Evolutionary conservation across 225 moss, liverwort and hornwort species (phyloP).

Genomic region (Marchantia polymorpha): DNA sequence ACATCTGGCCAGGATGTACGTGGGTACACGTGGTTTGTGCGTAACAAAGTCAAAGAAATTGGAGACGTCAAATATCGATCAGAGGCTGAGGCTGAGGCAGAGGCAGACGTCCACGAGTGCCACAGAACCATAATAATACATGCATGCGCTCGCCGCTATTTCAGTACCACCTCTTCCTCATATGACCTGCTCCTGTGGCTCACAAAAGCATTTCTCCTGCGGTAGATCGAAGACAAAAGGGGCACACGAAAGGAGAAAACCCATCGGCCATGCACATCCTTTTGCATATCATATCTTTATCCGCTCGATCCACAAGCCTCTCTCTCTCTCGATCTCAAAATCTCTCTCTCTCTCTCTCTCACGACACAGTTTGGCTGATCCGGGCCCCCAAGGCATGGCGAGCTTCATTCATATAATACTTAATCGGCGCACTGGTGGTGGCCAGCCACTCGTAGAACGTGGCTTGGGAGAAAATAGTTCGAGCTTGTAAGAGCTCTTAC

Average conservation of each 20-base stretch:
- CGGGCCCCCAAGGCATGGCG: not conserved
- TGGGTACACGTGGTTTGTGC: too few relatives aligned
- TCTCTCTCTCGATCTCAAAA: not conserved
- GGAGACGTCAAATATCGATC: too few relatives aligned
- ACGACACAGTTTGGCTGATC: not conserved
- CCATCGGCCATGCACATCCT: not conserved
- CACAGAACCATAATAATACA: too few relatives aligned
- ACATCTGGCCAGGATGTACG: too few relatives aligned
- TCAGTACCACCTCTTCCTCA: not conserved
- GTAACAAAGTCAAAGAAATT: too few relatives aligned
- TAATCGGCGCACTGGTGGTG: not conserved
- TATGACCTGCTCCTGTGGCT: not conserved
- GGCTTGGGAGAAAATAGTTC: not conserved
- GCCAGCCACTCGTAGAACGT: constrained; percentile 3
- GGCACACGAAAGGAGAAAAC: too few relatives aligned
- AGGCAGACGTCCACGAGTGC: too few relatives aligned
- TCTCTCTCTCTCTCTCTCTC: too few relatives aligned
- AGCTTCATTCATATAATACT: too few relatives aligned
- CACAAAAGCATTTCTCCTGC: not conserved
- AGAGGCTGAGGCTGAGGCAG: too few relatives aligned
- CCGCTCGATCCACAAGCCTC: not conserved
- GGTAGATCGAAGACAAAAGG: too few relatives aligned
- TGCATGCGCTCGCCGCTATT: too few relatives aligned
- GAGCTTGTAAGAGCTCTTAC: constrained; percentile 2
- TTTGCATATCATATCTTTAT: not conserved